Evolutionary conservation across 768 basidiomycete genomes (phyloP).

Genomic region (Trametes cingulata): DNA sequence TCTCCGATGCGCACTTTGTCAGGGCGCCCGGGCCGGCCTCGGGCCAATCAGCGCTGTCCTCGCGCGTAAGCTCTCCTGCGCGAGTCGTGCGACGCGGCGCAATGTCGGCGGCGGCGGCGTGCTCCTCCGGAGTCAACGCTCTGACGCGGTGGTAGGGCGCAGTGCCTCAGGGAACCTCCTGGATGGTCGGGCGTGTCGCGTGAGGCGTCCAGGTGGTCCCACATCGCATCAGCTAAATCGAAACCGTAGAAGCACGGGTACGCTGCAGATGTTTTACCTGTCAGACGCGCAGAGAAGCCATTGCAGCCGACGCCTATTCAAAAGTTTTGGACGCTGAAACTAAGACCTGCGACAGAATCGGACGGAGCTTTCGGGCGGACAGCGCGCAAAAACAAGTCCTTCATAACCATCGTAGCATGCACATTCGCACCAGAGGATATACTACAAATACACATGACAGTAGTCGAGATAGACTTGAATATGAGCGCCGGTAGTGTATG

Average conservation of each 20-base stretch:
- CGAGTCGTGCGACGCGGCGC: neutral
- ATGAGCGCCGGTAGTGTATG: constrained; percentile 14
- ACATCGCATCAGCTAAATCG: no score
- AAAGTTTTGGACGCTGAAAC: no score
- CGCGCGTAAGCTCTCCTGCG: neutral
- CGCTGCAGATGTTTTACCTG: no score
- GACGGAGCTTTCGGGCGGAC: neutral
- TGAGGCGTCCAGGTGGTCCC: no score
- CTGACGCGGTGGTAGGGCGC: neutral
- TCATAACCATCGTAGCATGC: constrained; percentile 4
- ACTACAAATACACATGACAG: constrained; percentile 14
- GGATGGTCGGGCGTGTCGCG: no score
- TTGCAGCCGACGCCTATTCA: no score
- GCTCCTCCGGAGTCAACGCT: neutral
- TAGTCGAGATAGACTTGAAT: neutral
- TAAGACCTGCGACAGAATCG: no score
- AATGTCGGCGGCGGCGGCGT: neutral
- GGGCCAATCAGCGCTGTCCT: neutral
- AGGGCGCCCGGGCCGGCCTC: neutral
- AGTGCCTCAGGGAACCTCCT: no score
- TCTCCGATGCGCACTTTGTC: neutral
- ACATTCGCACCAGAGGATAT: constrained; percentile 4
- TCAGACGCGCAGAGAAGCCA: no score
- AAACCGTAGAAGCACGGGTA: no score
- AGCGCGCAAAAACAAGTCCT: neutral